These are phyloP conservation scores for Trifolium pratense DNA, from an alignment of 306 rosid species.

Conservation along the genomic window DNA sequence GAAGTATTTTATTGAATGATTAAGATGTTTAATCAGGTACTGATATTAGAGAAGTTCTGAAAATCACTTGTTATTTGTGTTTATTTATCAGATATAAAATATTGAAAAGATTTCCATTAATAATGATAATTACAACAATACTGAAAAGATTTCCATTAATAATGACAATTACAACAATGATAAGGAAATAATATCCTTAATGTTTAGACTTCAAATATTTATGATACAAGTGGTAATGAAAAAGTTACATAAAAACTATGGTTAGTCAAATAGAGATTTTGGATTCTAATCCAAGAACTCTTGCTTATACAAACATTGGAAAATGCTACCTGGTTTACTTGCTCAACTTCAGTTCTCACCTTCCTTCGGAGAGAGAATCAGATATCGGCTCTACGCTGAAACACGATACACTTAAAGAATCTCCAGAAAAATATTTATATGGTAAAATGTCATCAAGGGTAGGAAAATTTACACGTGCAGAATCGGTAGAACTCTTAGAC, in stretches of 20 bases:
- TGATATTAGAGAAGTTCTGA: no score
- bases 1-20: no score
- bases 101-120: no score
- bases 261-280: not conserved
- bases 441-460: slow-evolving; percentile 61
- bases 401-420: slow-evolving; percentile 44
- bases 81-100: no score
- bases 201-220: not conserved
- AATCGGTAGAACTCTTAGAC: slow-evolving; percentile 38
- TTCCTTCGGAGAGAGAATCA: slow-evolving; percentile 48
- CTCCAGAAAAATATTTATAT: slow-evolving; percentile 48
- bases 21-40: no score
- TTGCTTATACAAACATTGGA: not conserved
- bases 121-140: no score
- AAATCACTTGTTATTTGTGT: no score
- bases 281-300: not conserved
- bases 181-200: not conserved
- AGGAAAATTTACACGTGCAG: slow-evolving; percentile 44
- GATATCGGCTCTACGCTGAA: slow-evolving; percentile 34
- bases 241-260: not conserved
- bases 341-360: slow-evolving; percentile 39
- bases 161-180: not conserved
- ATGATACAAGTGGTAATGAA: not conserved
- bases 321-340: not conserved
- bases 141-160: not conserved